A percentile compares a stretch with the other conserved stretches of the same genome.
Evolutionary conservation across 2,329 filamentous ascomycete genomes (phyloP).

Genomic region (Curvularia sp.): DNA sequence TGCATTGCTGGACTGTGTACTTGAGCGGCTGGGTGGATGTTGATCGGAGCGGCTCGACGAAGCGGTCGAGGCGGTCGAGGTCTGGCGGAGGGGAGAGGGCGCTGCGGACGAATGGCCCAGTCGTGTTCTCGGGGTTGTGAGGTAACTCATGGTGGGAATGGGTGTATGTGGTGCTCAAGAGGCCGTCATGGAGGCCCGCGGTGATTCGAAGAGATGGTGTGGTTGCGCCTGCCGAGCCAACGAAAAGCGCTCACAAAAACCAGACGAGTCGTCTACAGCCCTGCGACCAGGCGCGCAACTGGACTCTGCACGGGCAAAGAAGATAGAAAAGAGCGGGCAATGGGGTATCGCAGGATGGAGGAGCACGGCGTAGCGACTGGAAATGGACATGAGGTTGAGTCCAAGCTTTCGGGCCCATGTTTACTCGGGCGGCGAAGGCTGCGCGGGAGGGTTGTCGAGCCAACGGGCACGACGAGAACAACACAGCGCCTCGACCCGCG

Average conservation of each 20-base stretch:
- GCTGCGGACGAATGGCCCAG: slow-evolving; percentile 50
- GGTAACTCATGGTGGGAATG: slow-evolving; percentile 48
- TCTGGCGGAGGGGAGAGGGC: slow-evolving; percentile 63
- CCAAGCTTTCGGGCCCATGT: slow-evolving; percentile 21
- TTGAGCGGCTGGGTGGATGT: slow-evolving; percentile 67
- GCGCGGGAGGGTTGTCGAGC: slow-evolving; percentile 15
- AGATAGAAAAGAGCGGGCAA: slow-evolving; percentile 35
- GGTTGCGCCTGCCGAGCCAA: slow-evolving; percentile 38
- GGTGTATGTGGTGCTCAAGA: slow-evolving; percentile 26
- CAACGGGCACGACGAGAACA: slow-evolving; percentile 27
- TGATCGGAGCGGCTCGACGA: slow-evolving; percentile 70
- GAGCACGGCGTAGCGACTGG: slow-evolving; percentile 36
- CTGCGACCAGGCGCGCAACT: slow-evolving; percentile 31
- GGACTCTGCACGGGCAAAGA: slow-evolving; percentile 31
- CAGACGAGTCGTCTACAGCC: slow-evolving; percentile 25
- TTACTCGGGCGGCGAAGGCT: slow-evolving; percentile 17
- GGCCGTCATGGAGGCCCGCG: slow-evolving; percentile 41
- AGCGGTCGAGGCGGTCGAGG: slow-evolving; percentile 73
- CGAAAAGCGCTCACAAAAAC: slow-evolving; percentile 20
- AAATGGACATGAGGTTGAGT: slow-evolving; percentile 29
- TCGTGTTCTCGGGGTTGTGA: slow-evolving; percentile 48
- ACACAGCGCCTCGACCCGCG: neutral
- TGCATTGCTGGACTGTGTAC: slow-evolving; percentile 75
- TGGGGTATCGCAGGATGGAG: slow-evolving; percentile 26
- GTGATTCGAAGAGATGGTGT: slow-evolving; percentile 24